phyloP scores from a whole-genome alignment of 2,329 filamentous ascomycete genomes.

The Fusarium armeniacum region DNA sequence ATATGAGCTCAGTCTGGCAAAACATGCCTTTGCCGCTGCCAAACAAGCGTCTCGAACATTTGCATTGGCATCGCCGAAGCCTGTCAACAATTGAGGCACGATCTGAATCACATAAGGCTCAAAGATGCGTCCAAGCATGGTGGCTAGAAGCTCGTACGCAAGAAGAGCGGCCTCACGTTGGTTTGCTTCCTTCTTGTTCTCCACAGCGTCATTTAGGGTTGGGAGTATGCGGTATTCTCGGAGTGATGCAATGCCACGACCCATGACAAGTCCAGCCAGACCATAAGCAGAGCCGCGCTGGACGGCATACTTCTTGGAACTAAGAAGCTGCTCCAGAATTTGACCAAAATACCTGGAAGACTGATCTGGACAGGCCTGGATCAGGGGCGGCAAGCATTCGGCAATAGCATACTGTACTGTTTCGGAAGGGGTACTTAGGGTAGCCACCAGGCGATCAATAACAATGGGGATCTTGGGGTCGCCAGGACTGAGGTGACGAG shows the following conservation, averaged over 20 bases:
- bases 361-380: constrained; percentile 83
- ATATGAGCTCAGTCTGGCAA: constrained; percentile 92
- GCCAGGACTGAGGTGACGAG: constrained; percentile 86
- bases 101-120: constrained; percentile 98
- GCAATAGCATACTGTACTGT: constrained; percentile 97
- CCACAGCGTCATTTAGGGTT: constrained; percentile 82
- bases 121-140: constrained; percentile 87
- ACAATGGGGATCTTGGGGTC: constrained; percentile 91
- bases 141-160: constrained; percentile 90
- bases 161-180: constrained; percentile 90
- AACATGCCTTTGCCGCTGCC: constrained; percentile 93
- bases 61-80: constrained; percentile 88
- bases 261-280: constrained; percentile 88
- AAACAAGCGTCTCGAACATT: constrained; percentile 95
- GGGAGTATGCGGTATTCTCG: constrained; percentile 89
- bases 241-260: constrained; percentile 85
- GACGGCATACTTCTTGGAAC: constrained; percentile 90
- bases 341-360: constrained; percentile 84
- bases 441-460: constrained; percentile 85
- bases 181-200: constrained; percentile 94
- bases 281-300: constrained; percentile 96
- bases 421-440: constrained; percentile 93
- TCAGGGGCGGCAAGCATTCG: constrained; percentile 91
- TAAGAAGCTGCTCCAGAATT: constrained; percentile 84
- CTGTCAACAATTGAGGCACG: constrained; percentile 87